These are phyloP conservation scores for Mycena sanguinolenta DNA, from an alignment of 768 basidiomycete species.

Conservation along the genomic window DNA sequence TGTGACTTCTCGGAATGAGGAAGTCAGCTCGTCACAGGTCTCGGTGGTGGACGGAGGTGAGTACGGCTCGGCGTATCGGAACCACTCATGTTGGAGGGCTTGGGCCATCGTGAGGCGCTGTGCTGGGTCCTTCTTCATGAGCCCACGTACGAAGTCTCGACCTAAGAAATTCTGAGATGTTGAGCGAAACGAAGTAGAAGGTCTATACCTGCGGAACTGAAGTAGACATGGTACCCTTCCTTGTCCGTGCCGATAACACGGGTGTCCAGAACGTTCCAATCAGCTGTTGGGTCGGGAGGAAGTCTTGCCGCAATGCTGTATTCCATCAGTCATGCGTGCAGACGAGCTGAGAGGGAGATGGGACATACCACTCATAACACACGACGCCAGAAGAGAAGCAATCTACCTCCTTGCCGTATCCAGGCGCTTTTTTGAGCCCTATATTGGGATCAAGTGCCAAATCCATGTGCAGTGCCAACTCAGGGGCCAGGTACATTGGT, in stretches of 20 bases:
- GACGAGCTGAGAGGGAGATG: background rate
- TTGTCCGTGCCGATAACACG: background rate
- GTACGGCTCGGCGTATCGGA: slow-evolving; percentile 46
- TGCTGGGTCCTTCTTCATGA: slow-evolving; percentile 75
- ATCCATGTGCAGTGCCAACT: slow-evolving; percentile 63
- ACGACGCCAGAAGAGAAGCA: slow-evolving; percentile 97
- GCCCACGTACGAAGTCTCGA: slow-evolving; percentile 71
- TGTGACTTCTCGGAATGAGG: slow-evolving; percentile 1
- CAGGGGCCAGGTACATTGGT: slow-evolving; percentile 92
- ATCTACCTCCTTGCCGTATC: slow-evolving; percentile 90
- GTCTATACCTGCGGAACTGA: slow-evolving; percentile 17
- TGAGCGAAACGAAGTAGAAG: slow-evolving; percentile 48
- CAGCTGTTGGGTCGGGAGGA: background rate
- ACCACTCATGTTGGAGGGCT: slow-evolving; percentile 85
- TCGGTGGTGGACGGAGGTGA: background rate
- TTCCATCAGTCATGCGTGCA: background rate
- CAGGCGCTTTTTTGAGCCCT: no score
- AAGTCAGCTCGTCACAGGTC: background rate
- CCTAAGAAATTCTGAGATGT: slow-evolving; percentile 53
- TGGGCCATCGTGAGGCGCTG: slow-evolving; percentile 77
- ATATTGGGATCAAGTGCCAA: no score
- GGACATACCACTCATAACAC: slow-evolving; percentile 72
- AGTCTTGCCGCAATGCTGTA: background rate
- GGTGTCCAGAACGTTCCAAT: slow-evolving; percentile 5
- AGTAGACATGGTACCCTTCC: slow-evolving; percentile 42